A percentile compares a stretch with the other conserved stretches of the same genome.
These are phyloP conservation scores for Phytophthora cactorum DNA, from an alignment of 352 stramenopile genomes.

Conservation along the genomic window DNA sequence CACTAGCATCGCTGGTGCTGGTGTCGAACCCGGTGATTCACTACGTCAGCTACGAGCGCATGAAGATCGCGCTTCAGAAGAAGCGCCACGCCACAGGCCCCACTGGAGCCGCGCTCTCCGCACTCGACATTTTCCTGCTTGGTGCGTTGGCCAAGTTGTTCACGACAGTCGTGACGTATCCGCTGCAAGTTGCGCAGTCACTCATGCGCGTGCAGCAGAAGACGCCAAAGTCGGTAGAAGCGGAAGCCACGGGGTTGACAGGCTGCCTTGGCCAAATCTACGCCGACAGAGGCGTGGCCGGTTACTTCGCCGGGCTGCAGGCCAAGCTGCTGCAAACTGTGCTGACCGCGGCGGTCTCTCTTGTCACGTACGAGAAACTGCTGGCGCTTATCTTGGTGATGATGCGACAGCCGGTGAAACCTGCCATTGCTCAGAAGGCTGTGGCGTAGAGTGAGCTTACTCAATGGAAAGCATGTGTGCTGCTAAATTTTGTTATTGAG, in stretches of 20 bases:
- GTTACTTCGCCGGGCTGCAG: constrained; percentile 91
- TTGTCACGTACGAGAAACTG: constrained; percentile 95
- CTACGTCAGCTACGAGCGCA: constrained; percentile 95
- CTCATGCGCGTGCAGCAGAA: constrained; percentile 83
- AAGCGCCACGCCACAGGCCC: constrained; percentile 30
- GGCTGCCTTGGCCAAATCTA: constrained; percentile 70
- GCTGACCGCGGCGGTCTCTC: constrained; percentile 92
- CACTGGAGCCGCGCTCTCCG: constrained; percentile 47
- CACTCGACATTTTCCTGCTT: constrained; percentile 91
- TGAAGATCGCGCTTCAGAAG: constrained; percentile 81
- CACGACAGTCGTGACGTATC: constrained; percentile 94
- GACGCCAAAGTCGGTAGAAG: constrained; percentile 11
- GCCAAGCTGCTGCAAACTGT: constrained; percentile 96
- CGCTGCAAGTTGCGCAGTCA: constrained; percentile 93
- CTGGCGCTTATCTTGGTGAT: constrained; percentile 62
- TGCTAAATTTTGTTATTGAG: constrained; percentile 20
- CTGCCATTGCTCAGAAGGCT: constrained; percentile 46
- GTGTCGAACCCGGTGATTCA: constrained; percentile 97
- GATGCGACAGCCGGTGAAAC: constrained; percentile 47
- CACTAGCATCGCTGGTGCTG: constrained; percentile 90
- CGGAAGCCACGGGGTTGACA: constrained; percentile 20
- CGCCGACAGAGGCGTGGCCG: constrained; percentile 69
- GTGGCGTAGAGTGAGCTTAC: constrained; percentile 32
- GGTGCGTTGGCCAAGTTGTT: constrained; percentile 92
- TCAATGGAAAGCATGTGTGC: background rate